Conservation (phyloP, 1,139 yeast genomes). For the Geotrichum cucujoidarum region DNA sequence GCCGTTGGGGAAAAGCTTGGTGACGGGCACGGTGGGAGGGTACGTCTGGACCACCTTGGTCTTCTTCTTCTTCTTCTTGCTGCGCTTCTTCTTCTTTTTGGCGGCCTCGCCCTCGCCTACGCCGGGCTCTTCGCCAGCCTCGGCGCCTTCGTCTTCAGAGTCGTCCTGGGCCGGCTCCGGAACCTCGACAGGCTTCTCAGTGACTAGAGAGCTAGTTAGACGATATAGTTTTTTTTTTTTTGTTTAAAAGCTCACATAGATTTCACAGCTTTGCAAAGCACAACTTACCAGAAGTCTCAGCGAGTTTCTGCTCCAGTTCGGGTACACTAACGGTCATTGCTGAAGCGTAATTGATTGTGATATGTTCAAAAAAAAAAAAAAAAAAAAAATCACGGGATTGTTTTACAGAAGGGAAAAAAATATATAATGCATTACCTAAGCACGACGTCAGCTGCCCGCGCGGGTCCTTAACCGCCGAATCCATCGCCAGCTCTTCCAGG, state of each 20-base stretch:
- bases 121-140: constrained; percentile 4
- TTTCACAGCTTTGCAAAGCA: neutral
- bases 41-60: constrained; percentile 17
- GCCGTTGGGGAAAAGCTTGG: constrained; percentile 15
- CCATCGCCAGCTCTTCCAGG: too few species aligned
- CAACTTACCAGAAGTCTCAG: constrained; percentile 9
- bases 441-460: too few species aligned
- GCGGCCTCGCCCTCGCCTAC: constrained; percentile 1
- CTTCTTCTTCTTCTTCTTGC: constrained; percentile 19
- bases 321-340: constrained; percentile 7
- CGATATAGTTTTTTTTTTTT: too few species aligned
- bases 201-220: neutral
- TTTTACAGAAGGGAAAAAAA: too few species aligned
- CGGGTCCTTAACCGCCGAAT: too few species aligned
- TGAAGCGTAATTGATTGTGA: too few species aligned
- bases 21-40: constrained; percentile 18
- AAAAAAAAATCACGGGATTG: neutral
- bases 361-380: constrained; percentile 1
- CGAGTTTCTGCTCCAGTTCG: constrained; percentile 7
- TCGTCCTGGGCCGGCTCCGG: neutral
- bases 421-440: too few species aligned
- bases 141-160: constrained; percentile 5
- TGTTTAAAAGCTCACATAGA: neutral
- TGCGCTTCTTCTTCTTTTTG: constrained; percentile 17
- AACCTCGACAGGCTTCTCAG: neutral